Evolutionary conservation across 176 grass and related monocot genomes (phyloP).

Genomic region (Pontederia paniculata): DNA sequence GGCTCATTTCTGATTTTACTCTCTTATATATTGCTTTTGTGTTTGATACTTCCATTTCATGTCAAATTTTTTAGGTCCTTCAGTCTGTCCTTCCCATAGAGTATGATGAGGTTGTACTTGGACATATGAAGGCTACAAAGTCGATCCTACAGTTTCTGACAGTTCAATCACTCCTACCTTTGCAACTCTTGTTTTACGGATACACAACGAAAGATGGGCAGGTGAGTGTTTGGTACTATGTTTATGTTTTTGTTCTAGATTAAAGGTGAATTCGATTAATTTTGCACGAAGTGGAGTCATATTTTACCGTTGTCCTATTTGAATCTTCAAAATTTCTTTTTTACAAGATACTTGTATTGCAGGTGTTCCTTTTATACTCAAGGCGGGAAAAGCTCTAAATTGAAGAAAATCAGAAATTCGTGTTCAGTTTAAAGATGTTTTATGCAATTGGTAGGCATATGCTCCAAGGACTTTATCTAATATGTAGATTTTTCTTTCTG

Average conservation of each 20-base stretch:
- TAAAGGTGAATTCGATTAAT: no score
- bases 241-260: no score
- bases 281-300: no score
- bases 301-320: no score
- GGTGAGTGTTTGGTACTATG: slow-evolving; percentile 17
- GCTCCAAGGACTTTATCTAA: slow-evolving; percentile 5
- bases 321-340: no score
- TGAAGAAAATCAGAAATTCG: slow-evolving; percentile 97
- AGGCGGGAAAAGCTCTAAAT: slow-evolving; percentile 93
- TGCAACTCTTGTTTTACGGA: slow-evolving; percentile 67
- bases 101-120: slow-evolving; percentile 71
- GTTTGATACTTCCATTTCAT: neutral
- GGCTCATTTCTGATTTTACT: no score
- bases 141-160: slow-evolving; percentile 85
- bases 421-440: slow-evolving; percentile 99
- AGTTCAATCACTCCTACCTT: slow-evolving; percentile 90
- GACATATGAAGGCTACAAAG: slow-evolving; percentile 89
- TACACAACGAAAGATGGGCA: slow-evolving; percentile 97
- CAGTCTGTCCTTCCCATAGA: slow-evolving; percentile 79
- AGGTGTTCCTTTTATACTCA: slow-evolving; percentile 99
- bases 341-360: slow-evolving; percentile 24
- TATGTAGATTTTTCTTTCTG: slow-evolving; percentile 18
- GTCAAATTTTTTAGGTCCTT: slow-evolving; percentile 52
- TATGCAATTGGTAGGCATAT: slow-evolving; percentile 40
- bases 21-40: no score